These are phyloP conservation scores for Wickerhamomyces mucosus DNA, from an alignment of 805 yeast species.

Conservation along the genomic window DNA sequence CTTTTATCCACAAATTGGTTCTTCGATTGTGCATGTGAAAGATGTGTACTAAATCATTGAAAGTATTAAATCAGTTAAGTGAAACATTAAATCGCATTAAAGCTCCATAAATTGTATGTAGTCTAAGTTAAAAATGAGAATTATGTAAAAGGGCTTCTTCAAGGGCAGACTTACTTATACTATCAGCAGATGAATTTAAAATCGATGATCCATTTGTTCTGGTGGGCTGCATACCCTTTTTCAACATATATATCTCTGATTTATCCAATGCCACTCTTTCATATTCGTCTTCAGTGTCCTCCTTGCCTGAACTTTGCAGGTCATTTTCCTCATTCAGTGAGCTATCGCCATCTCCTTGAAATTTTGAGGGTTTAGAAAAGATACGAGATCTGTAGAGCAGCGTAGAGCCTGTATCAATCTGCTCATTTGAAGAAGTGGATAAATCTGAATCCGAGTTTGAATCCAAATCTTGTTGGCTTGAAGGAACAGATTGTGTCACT, in stretches of 20 bases:
- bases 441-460: no score
- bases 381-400: constrained; percentile 18
- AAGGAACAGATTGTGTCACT: no score
- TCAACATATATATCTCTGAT: constrained; percentile 1
- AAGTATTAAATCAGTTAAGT: no score
- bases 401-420: constrained; percentile 10
- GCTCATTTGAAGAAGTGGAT: no score
- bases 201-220: constrained; percentile 13
- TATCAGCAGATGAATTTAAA: constrained; percentile 25
- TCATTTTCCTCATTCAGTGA: no score
- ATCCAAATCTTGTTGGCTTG: no score
- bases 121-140: constrained; percentile 16
- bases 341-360: no score
- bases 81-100: no score
- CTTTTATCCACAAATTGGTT: constrained; percentile 46
- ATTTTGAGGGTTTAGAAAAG: constrained; percentile 12
- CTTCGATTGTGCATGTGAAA: constrained; percentile 43
- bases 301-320: constrained; percentile 14
- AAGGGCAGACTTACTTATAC: constrained; percentile 30
- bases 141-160: constrained; percentile 32
- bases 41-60: no score
- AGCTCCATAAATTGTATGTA: no score
- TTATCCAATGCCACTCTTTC: not conserved
- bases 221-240: not conserved
- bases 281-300: constrained; percentile 13